Percentiles rank a stretch among this genome's conserved stretches.
Evolutionary conservation across 805 yeast species (phyloP).

Genomic region (Pichia nakasei): DNA sequence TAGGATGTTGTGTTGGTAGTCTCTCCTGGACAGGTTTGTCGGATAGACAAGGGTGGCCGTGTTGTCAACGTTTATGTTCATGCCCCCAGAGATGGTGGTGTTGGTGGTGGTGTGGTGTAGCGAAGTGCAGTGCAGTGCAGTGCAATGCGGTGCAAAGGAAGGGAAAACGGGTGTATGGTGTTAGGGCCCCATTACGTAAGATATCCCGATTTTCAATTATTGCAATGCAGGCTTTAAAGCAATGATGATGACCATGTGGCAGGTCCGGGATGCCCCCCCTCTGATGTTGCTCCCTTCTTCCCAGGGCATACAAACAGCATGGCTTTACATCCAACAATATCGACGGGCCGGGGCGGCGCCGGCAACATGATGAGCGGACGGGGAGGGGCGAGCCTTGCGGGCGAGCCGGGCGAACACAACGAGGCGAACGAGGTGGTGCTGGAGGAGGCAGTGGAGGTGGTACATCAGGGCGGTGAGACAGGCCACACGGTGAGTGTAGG

Average conservation of each 20-base stretch:
- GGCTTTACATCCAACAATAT: conserved; percentile 18
- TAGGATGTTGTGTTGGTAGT: conserved; percentile 81
- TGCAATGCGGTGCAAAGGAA: too few species aligned
- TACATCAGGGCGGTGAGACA: background rate
- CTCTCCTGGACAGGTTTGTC: conserved; percentile 72
- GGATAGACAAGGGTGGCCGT: conserved; percentile 65
- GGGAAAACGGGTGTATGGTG: too few species aligned
- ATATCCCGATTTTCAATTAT: too few species aligned
- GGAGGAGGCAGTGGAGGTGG: conserved; percentile 6
- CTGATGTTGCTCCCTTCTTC: too few species aligned
- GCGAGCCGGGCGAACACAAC: conserved; percentile 2
- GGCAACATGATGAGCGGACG: conserved; percentile 20
- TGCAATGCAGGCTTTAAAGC: too few species aligned
- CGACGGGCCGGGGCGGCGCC: conserved; percentile 30
- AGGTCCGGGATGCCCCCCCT: too few species aligned
- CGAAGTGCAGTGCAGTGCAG: too few species aligned
- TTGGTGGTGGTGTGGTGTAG: background rate
- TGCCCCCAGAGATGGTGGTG: background rate
- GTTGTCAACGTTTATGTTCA: conserved; percentile 27
- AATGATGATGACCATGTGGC: too few species aligned
- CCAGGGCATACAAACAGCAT: background rate
- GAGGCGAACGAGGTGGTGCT: conserved; percentile 20
- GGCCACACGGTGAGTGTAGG: conserved; percentile 38
- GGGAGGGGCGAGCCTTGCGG: too few species aligned
- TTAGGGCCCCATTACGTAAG: too few species aligned